phyloP scores from a whole-genome alignment of 2,329 filamentous ascomycete species.

The Myriosclerotinia scirpicola region DNA sequence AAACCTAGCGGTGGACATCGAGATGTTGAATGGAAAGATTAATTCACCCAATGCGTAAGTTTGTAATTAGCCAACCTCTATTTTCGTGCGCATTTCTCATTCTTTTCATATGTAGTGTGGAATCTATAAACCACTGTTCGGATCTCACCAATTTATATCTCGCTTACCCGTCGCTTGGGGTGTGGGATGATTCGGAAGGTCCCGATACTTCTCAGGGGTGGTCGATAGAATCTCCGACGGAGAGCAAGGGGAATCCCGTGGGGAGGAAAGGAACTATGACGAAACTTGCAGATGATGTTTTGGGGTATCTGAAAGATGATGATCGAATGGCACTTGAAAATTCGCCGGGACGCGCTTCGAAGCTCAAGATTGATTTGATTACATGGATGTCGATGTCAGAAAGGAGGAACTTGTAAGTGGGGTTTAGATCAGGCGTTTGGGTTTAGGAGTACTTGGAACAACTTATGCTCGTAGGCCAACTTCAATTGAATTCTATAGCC shows the following conservation, averaged over 20 bases:
- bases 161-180: neutral
- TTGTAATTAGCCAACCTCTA: neutral
- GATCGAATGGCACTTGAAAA: neutral
- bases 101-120: neutral
- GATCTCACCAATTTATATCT: neutral
- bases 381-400: neutral
- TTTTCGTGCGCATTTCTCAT: neutral
- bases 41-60: neutral
- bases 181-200: neutral
- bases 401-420: neutral
- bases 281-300: neutral
- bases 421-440: neutral
- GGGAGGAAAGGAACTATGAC: neutral
- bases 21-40: neutral
- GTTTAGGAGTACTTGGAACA: neutral
- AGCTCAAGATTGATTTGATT: neutral
- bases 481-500: neutral
- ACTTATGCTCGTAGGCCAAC: neutral
- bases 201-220: neutral
- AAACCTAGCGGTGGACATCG: slow-evolving; percentile 3
- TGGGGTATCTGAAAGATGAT: neutral
- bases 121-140: neutral
- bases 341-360: neutral
- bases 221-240: neutral
- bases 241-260: neutral